Base-by-base conservation (phyloP, 1,284 basidiomycete species). In the Boletellus dicymbophilus region DNA sequence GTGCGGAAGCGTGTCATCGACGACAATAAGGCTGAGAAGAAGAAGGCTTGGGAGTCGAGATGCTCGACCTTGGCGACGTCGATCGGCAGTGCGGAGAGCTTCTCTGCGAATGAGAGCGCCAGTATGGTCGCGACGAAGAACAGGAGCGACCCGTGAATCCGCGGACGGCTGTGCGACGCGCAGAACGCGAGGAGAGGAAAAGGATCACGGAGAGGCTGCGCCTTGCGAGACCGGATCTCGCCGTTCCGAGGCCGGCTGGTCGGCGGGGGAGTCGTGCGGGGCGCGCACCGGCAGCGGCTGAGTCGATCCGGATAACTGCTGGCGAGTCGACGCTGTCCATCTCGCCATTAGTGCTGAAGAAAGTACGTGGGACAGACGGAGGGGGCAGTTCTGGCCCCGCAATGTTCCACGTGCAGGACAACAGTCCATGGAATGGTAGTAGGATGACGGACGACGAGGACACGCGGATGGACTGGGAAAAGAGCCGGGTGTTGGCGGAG, bases 221-320 rank as follows among this genome's bases (percentile, higher is more conserved):
- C 12, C 50, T 54, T 3, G 69, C 67, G 20, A 54, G 66, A 31
- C 68, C 70, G 1, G 62, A 70, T 45, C 54, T 66, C 13, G 60
- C 58, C 6, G 43, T 50, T 4, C 43, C 46, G 12, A 53, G 25
- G 42, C 15, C 6, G 4, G 33, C 15, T 13, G 37, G 22, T 11
- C 13, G 11, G 21, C 18, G 3, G 43, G 41, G 23, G 46, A 8
- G 26, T 28, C 1, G 11, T 10, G 11, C 28, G 28, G 11, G 28
- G 11, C 28, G 31, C n/a, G n/a, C n/a, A n/a, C n/a, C n/a, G n/a
- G n/a, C n/a, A n/a, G n/a, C n/a, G n/a, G 21, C 36, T 23, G 11
- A 18, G 20, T 27, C 25, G 11, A n/a, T n/a, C n/a, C n/a, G n/a
- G n/a, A n/a, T n/a, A n/a, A n/a, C n/a, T n/a, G n/a, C n/a, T n/a